A percentile compares a stretch with the other conserved stretches of the same genome.
phyloP scores from a whole-genome alignment of 2,329 filamentous ascomycete genomes.

The Colletotrichum truncatum region DNA sequence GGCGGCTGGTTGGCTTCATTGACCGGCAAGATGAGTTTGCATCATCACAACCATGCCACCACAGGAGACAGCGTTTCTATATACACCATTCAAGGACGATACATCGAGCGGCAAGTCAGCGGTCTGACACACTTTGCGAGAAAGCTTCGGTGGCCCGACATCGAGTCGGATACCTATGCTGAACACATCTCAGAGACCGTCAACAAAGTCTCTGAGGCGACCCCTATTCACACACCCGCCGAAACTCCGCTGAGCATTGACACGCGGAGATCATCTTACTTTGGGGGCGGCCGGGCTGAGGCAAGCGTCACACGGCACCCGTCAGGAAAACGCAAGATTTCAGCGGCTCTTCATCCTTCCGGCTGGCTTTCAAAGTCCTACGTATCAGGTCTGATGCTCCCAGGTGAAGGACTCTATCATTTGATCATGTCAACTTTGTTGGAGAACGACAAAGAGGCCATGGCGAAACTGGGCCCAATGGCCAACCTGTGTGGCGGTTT shows the following conservation, averaged over 20 bases:
- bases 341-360: constrained; percentile 64
- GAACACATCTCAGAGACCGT: constrained; percentile 58
- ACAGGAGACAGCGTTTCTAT: constrained; percentile 39
- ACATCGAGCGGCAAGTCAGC: constrained; percentile 66
- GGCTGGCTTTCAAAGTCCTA: constrained; percentile 77
- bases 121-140: constrained; percentile 72
- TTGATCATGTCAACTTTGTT: constrained; percentile 73
- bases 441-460: constrained; percentile 70
- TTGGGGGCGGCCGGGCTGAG: constrained; percentile 42
- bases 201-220: constrained; percentile 50
- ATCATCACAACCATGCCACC: constrained; percentile 40
- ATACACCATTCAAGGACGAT: constrained; percentile 64
- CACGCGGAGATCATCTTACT: constrained; percentile 55
- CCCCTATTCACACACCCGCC: constrained; percentile 50
- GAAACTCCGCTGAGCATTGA: constrained; percentile 45
- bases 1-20: constrained; percentile 66
- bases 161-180: constrained; percentile 62
- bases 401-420: constrained; percentile 70
- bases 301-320: constrained; percentile 33
- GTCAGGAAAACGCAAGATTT: constrained; percentile 61
- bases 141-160: constrained; percentile 69
- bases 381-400: constrained; percentile 71
- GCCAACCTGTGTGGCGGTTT: constrained; percentile 73
- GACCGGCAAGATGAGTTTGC: constrained; percentile 62
- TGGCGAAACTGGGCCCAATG: constrained; percentile 66